phyloP scores from a whole-genome alignment of 345 rosid genomes.

The Eucalyptus erythrocorys region DNA sequence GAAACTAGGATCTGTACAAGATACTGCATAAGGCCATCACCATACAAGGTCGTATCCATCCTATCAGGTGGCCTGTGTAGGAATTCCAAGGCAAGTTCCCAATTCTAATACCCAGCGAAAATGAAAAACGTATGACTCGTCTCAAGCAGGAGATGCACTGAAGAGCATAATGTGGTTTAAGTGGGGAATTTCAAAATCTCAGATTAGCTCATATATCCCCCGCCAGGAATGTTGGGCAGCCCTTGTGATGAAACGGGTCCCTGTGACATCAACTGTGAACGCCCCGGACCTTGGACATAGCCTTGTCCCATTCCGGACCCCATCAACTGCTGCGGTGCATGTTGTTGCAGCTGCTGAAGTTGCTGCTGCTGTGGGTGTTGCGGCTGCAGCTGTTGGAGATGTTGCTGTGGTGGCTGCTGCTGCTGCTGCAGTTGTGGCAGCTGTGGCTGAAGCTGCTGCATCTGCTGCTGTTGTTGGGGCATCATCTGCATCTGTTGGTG shows the following conservation, averaged over 20 bases:
- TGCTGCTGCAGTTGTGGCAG: conserved; percentile 23
- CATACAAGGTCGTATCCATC: background rate
- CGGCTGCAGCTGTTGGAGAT: conserved; percentile 18
- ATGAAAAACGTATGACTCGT: background rate
- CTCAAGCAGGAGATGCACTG: background rate
- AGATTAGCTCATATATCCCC: conserved; percentile 40
- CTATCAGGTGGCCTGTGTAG: background rate
- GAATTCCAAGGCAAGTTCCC: background rate
- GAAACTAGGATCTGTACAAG: background rate
- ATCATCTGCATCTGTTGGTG: conserved; percentile 8
- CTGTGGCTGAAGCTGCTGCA: conserved; percentile 3
- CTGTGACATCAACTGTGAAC: conserved; percentile 50
- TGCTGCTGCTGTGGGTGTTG: conserved; percentile 12
- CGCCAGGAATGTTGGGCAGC: conserved; percentile 59
- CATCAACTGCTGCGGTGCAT: conserved; percentile 20
- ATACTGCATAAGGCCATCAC: background rate
- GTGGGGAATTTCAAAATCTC: background rate
- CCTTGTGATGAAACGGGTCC: conserved; percentile 69
- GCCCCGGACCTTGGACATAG: conserved; percentile 61
- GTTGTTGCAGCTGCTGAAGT: conserved; percentile 18
- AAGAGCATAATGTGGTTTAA: background rate
- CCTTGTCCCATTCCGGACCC: conserved; percentile 46
- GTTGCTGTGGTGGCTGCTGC: conserved; percentile 37
- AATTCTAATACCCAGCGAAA: background rate
- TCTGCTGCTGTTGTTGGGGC: conserved; percentile 9